These are phyloP conservation scores for Rhodosporidiobolus odoratus DNA, from an alignment of 768 basidiomycete species.

Conservation along the genomic window DNA sequence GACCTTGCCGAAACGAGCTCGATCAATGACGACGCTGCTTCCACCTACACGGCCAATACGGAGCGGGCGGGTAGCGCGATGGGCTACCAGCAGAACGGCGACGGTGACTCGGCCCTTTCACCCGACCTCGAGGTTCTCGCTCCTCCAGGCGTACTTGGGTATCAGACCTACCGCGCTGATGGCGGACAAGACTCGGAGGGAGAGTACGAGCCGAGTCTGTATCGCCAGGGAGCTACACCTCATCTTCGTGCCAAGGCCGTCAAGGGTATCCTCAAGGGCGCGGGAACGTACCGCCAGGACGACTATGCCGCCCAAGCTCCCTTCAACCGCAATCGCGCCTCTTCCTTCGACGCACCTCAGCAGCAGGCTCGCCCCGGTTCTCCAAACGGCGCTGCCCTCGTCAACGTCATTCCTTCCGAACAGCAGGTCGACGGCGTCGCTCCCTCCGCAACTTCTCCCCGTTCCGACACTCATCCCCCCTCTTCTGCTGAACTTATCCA, in stretches of 20 bases:
- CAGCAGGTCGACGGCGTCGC: constrained; percentile 38
- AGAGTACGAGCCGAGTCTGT: constrained; percentile 49
- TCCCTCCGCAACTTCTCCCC: constrained; percentile 15
- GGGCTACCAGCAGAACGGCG: constrained; percentile 6
- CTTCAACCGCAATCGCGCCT: constrained; percentile 37
- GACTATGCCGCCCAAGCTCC: constrained; percentile 74
- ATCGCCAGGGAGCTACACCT: constrained; percentile 20
- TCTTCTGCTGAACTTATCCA: constrained; percentile 21
- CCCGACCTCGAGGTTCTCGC: constrained; percentile 38
- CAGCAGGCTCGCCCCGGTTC: constrained; percentile 46
- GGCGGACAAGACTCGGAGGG: constrained; percentile 46
- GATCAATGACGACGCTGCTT: constrained; percentile 11
- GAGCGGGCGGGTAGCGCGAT: not conserved
- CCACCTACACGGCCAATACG: constrained; percentile 2
- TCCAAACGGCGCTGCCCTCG: constrained; percentile 49
- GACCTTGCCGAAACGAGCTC: constrained; percentile 16
- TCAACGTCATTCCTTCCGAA: constrained; percentile 37
- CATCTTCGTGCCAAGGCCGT: constrained; percentile 51
- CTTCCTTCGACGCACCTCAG: constrained; percentile 40
- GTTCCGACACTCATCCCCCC: constrained; percentile 29
- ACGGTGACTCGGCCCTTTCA: constrained; percentile 22
- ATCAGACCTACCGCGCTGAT: constrained; percentile 18
- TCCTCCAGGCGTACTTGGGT: not conserved
- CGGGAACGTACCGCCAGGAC: constrained; percentile 64
- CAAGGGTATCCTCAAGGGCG: constrained; percentile 85